These are phyloP conservation scores for Fraxinus latifolia DNA, from an alignment of 305 asterid genomes.

Conservation along the genomic window DNA sequence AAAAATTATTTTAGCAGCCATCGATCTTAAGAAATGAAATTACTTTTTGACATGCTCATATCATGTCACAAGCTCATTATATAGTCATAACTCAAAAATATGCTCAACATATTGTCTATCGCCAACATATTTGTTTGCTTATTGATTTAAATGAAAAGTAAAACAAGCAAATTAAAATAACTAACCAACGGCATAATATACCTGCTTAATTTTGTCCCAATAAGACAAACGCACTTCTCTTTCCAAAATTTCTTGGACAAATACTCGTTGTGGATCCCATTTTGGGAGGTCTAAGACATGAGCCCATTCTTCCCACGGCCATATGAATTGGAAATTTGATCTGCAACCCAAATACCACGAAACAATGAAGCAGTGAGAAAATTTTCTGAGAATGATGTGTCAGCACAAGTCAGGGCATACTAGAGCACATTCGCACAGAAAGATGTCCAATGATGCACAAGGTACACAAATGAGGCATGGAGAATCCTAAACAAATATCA, in stretches of 20 bases:
- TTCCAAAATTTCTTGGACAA: slow-evolving; percentile 96
- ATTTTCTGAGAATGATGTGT: slow-evolving; percentile 14
- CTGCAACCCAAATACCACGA: slow-evolving; percentile 40
- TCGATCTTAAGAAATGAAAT: not conserved
- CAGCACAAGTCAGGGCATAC: not conserved
- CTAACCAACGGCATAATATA: slow-evolving; percentile 17
- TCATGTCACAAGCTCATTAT: not conserved
- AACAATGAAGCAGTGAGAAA: slow-evolving; percentile 9
- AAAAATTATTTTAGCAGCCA: not conserved
- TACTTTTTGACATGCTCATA: not conserved
- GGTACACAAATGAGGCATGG: slow-evolving; percentile 4
- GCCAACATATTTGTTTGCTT: not conserved
- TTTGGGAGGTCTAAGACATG: slow-evolving; percentile 89
- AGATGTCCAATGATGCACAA: not conserved
- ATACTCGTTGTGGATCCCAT: slow-evolving; percentile 98
- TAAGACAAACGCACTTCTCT: slow-evolving; percentile 96
- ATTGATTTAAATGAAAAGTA: slow-evolving; percentile 6
- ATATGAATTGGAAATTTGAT: slow-evolving; percentile 94
- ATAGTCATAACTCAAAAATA: not conserved
- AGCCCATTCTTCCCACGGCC: slow-evolving; percentile 99
- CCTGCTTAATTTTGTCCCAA: slow-evolving; percentile 98
- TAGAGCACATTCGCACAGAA: not conserved
- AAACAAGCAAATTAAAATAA: slow-evolving; percentile 9
- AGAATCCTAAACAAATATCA: slow-evolving; percentile 4
- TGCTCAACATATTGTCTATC: slow-evolving; percentile 1